Evolutionary conservation across 78 protist species (phyloP), one percentile per base, ranked within the genome.

Genomic region (Dictyostelium intermedium): DNA sequence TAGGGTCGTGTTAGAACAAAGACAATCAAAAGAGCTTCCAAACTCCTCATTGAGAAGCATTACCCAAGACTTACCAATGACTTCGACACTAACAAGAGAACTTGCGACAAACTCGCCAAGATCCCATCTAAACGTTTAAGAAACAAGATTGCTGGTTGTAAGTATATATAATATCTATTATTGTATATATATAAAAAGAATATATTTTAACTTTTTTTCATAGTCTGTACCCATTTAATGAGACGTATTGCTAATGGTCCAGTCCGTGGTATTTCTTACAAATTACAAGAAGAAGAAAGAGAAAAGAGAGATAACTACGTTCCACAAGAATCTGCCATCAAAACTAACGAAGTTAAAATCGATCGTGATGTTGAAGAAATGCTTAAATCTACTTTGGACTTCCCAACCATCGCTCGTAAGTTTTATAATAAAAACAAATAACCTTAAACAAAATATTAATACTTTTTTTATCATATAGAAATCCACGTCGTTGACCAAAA

Each of bases 251-350:
- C 93, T 92, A 80, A 91, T 30, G 99, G 99, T 3, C 99, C 99
- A 72, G 99, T 99, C 63, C 99, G 99, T 43, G 99, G 99, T 56
- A 98, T 98, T 82, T 98, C 99, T 23, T 97, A 98, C 91, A 98
- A 98, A 95, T 96, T 99, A 35, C 99, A 98, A 95, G 99, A 99
- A 97, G 99, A 99, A 97, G 99, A 99, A 98, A 99, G 99, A 81
- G 99, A 99, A 98, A 98, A 99, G 85, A 96, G 99, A 63, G 99
- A 99, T 96, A 99, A 99, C 98, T 99, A 96, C 97, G 99, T 99
- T 50, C 99, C 99, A 81, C 97, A 96, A 56, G 84, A 89, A 76
- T 99, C 99, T 23, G 99, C 97, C 83, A 60, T 99, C 70, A 95
- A 98, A 83, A 96, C 91, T 32, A 79, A 89, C 45, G 82, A 96